Evolutionary conservation across 1,284 basidiomycete genomes (phyloP).

Genomic region (Peniophora sp.): DNA sequence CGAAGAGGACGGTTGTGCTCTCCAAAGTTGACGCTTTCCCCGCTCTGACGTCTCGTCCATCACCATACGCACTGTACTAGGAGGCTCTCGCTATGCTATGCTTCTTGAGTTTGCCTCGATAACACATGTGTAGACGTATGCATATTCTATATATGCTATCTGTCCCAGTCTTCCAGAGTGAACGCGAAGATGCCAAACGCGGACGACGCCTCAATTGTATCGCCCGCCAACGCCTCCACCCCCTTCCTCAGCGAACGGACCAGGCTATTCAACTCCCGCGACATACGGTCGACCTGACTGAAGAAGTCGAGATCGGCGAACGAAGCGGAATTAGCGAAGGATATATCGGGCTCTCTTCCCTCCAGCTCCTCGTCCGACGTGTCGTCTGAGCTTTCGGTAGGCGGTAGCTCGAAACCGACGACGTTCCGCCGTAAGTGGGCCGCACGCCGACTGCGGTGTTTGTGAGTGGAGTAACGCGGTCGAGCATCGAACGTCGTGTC

Average conservation of each 20-base stretch:
- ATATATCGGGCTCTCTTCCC: conserved; percentile 32
- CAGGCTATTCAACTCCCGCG: conserved; percentile 58
- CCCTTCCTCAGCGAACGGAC: conserved; percentile 62
- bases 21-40: conserved; percentile 83
- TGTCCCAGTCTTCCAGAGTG: conserved; percentile 76
- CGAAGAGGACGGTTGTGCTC: conserved; percentile 88
- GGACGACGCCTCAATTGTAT: conserved; percentile 43
- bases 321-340: conserved; percentile 27
- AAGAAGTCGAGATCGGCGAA: conserved; percentile 38
- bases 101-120: background rate
- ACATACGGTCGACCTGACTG: conserved; percentile 51
- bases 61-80: conserved; percentile 39
- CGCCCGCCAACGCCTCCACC: conserved; percentile 54
- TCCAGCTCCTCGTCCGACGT: conserved; percentile 29
- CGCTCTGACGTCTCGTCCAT: conserved; percentile 46
- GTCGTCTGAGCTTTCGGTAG: conserved; percentile 25
- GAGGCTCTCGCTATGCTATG: background rate
- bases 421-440: conserved; percentile 44
- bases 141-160: conserved; percentile 11
- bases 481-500: conserved; percentile 51
- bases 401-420: conserved; percentile 49
- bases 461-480: conserved; percentile 37
- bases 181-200: conserved; percentile 72
- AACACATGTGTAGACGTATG: background rate
- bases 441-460: conserved; percentile 54